Conservation (phyloP, 495 filamentous ascomycete species). For the Penicillium argentinense region DNA sequence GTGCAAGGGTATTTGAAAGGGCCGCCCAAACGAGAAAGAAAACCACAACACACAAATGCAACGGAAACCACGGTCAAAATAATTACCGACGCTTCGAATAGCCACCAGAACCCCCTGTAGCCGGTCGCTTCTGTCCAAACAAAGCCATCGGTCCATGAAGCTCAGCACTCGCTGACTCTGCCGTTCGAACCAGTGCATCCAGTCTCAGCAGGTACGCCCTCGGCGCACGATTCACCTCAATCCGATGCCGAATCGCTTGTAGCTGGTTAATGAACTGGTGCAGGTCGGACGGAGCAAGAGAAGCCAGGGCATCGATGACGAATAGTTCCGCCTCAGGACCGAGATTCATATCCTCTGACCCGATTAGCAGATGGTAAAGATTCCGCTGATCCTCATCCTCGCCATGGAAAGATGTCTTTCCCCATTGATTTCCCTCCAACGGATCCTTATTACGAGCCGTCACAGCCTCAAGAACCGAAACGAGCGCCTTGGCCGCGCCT, state of each 20-base stretch:
- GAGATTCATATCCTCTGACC: slow-evolving; percentile 32
- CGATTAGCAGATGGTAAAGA: slow-evolving; percentile 49
- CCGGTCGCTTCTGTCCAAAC: slow-evolving; percentile 38
- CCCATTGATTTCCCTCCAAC: slow-evolving; percentile 39
- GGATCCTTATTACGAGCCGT: slow-evolving; percentile 47
- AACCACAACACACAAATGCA: slow-evolving; percentile 1
- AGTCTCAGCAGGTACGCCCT: slow-evolving; percentile 37
- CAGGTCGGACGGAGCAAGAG: slow-evolving; percentile 34
- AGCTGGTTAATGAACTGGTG: slow-evolving; percentile 32
- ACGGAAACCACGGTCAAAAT: slow-evolving; percentile 11
- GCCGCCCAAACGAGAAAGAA: slow-evolving; percentile 19
- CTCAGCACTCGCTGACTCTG: slow-evolving; percentile 22
- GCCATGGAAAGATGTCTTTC: slow-evolving; percentile 34
- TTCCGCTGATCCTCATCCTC: slow-evolving; percentile 52
- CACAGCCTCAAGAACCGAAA: slow-evolving; percentile 45
- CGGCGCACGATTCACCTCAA: slow-evolving; percentile 43
- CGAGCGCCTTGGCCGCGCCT: slow-evolving; percentile 40
- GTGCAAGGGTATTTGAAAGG: neutral
- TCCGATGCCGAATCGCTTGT: slow-evolving; percentile 33
- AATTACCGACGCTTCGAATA: slow-evolving; percentile 38
- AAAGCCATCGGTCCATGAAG: no score
- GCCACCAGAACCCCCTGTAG: slow-evolving; percentile 28
- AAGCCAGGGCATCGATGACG: slow-evolving; percentile 43
- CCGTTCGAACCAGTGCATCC: slow-evolving; percentile 28
- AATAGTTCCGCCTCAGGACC: slow-evolving; percentile 35